Base-by-base conservation (phyloP, 2,329 filamentous ascomycete genomes). In the Colletotrichum sp. region DNA sequence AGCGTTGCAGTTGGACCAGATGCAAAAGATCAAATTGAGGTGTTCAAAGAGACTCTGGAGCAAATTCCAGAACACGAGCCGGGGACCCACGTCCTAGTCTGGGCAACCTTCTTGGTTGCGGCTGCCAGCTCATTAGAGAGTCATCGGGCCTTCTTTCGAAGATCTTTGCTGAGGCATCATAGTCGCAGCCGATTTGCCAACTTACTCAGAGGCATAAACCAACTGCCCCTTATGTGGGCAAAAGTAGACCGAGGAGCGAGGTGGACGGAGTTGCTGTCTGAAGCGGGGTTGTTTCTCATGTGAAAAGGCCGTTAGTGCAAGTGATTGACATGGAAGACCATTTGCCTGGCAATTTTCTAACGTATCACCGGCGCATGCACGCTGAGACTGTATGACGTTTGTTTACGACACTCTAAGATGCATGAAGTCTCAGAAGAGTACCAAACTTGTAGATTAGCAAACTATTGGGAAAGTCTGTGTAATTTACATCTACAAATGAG, bases 401-500 rank as follows among this genome's bases (percentile, higher is more conserved):
- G 16, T 18, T 10, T 18, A 10, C 1, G 16, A 0, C 16, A 0
- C 16, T 39, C 10, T 18, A 3, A 4, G 16, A 39, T 39, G 1
- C 16, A 18, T 43, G 36, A 2, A 18, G 16, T 43, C 36, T 43
- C 16, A 43, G 16, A n/a, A n/a, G n/a, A n/a, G 16, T 18, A 18
- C 16, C 16, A 18, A 43, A 43, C 1, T 18, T 10, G 8, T 43
- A 18, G 16, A 18, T 10, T 43, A 0, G 36, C 16, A 43, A 8
- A 39, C n/a, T n/a, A n/a, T n/a, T n/a, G n/a, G n/a, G 36, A 2
- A 10, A 10, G 0, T 6, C 8, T 6, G 36, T 4, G 16, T 0
- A 9, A 10, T 43, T 5, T 43, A 6, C 36, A 18, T 43, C 36
- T 43, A 43, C 2, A 43, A 43, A 18, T 43, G 36, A 43, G 36